Conservation (phyloP, 1,139 yeast species). For the Taiozyma sp. region DNA sequence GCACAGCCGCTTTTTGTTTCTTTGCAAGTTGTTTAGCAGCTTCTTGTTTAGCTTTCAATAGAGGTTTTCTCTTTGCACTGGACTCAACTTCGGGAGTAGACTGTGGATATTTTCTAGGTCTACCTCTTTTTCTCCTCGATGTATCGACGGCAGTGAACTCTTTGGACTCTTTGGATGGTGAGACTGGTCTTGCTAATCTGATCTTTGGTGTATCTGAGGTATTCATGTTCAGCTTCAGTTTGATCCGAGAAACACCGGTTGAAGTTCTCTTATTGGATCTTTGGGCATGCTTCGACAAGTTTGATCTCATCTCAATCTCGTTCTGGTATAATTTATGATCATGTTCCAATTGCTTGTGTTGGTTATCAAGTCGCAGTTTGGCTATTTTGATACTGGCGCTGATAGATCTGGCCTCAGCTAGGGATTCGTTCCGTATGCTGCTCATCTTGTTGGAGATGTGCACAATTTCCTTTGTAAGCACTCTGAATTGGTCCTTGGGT, state of each 20-base stretch:
- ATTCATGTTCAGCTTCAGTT: slow-evolving; percentile 2
- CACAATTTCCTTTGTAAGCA: neutral
- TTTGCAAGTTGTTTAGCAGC: neutral
- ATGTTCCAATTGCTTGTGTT: slow-evolving; percentile 19
- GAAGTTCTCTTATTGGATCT: slow-evolving; percentile 16
- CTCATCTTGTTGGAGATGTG: slow-evolving; percentile 2
- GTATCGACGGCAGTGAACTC: neutral
- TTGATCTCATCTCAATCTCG: slow-evolving; percentile 15
- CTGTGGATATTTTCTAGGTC: slow-evolving; percentile 1
- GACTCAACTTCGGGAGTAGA: neutral
- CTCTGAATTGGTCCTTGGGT: neutral
- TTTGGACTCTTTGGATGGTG: neutral
- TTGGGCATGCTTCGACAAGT: slow-evolving; percentile 11
- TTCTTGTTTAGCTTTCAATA: neutral
- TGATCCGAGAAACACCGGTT: neutral
- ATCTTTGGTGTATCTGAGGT: neutral
- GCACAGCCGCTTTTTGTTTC: neutral
- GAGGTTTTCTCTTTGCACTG: neutral
- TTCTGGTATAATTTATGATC: slow-evolving; percentile 19
- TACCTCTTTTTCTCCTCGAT: slow-evolving; percentile 3
- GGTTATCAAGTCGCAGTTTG: slow-evolving; percentile 15
- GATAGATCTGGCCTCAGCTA: slow-evolving; percentile 20
- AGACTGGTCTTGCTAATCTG: neutral
- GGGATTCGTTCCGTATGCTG: slow-evolving; percentile 13
- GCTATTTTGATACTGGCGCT: slow-evolving; percentile 18